Conservation (phyloP, 768 basidiomycete genomes). For the Xerocomellus chrysenteron region DNA sequence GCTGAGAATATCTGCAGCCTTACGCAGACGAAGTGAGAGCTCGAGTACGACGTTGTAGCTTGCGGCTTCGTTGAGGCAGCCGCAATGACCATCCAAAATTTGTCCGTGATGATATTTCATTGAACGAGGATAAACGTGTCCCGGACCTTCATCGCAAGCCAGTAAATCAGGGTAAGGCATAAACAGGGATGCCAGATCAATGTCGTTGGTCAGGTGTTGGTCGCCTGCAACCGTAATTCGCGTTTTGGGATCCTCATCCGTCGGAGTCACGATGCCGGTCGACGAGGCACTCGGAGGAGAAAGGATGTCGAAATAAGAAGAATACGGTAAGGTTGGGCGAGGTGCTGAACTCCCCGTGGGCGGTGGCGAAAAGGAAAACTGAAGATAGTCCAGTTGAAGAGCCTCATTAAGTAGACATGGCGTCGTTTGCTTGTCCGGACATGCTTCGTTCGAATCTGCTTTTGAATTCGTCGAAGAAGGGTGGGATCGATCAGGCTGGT, state of each 20-base stretch:
- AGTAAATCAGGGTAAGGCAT: slow-evolving; percentile 32
- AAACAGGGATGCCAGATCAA: slow-evolving; percentile 44
- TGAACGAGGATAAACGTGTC: slow-evolving; percentile 7
- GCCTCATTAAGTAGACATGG: slow-evolving; percentile 1
- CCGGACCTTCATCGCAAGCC: slow-evolving; percentile 13
- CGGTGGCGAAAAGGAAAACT: slow-evolving; percentile 31
- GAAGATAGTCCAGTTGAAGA: slow-evolving; percentile 25
- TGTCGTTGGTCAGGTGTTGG: slow-evolving; percentile 34
- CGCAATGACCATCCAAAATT: slow-evolving; percentile 44
- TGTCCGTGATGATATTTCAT: slow-evolving; percentile 16
- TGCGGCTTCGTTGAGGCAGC: slow-evolving; percentile 53
- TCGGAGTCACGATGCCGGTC: slow-evolving; percentile 42
- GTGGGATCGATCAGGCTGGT: slow-evolving; percentile 1
- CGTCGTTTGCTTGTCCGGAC: slow-evolving; percentile 1
- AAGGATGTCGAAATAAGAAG: slow-evolving; percentile 20
- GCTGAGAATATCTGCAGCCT: slow-evolving; percentile 55
- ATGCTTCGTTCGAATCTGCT: slow-evolving; percentile 4
- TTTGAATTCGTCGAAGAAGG: slow-evolving; percentile 1
- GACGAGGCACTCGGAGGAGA: slow-evolving; percentile 31
- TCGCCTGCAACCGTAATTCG: slow-evolving; percentile 28
- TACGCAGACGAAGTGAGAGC: slow-evolving; percentile 61
- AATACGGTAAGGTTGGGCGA: slow-evolving; percentile 9
- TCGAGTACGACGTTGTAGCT: slow-evolving; percentile 62
- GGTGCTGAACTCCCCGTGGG: slow-evolving; percentile 31
- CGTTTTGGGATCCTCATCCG: slow-evolving; percentile 41